These are phyloP conservation scores for Emergomyces africanus DNA, from an alignment of 2,329 filamentous ascomycete genomes.

Conservation along the genomic window DNA sequence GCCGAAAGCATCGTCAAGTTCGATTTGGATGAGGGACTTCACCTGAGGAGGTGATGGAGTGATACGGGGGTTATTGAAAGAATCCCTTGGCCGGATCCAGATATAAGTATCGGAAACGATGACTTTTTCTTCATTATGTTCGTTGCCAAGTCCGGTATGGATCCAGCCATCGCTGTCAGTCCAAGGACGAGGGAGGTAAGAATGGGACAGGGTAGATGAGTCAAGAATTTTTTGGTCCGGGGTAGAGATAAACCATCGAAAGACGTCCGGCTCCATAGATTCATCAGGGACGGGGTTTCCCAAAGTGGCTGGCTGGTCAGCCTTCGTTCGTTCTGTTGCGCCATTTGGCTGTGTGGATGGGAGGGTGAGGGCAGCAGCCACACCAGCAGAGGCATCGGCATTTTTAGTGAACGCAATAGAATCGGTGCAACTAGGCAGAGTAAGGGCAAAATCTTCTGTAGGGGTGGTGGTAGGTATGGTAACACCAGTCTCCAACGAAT, in stretches of 20 bases:
- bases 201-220: background rate
- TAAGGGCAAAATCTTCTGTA: background rate
- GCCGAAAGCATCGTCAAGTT: slow-evolving; percentile 20
- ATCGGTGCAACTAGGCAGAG: background rate
- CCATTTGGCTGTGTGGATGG: background rate
- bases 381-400: too few species aligned
- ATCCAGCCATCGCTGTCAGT: slow-evolving; percentile 20
- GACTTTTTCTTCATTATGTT: slow-evolving; percentile 19
- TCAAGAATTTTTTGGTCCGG: background rate
- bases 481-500: background rate
- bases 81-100: slow-evolving; percentile 17
- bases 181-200: slow-evolving; percentile 12
- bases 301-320: background rate
- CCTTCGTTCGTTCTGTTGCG: background rate
- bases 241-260: background rate
- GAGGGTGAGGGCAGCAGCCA: background rate
- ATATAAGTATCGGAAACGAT: slow-evolving; percentile 14
- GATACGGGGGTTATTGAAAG: slow-evolving; percentile 16
- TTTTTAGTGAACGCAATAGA: background rate
- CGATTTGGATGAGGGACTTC: slow-evolving; percentile 17
- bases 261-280: background rate
- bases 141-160: slow-evolving; percentile 19
- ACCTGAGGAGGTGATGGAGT: slow-evolving; percentile 17
- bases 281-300: background rate
- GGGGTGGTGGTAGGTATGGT: background rate